Conservation (phyloP, 2,329 filamentous ascomycete genomes). For the Cladobotryum protrusum region DNA sequence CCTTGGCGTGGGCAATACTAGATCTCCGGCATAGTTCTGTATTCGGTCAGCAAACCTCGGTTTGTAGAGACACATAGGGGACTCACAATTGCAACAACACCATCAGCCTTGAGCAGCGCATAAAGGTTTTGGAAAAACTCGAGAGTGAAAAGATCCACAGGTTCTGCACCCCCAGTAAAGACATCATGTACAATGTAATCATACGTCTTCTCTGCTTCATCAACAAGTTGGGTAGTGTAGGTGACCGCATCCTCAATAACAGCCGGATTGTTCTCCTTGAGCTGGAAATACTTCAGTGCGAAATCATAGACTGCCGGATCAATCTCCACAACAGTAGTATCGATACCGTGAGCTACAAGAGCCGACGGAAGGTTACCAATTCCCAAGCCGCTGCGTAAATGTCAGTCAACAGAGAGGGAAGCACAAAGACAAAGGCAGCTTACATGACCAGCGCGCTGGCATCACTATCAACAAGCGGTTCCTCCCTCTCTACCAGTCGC, state of each 20-base stretch:
- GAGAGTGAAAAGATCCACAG: constrained; percentile 76
- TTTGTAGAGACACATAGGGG: not conserved
- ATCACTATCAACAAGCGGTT: constrained; percentile 51
- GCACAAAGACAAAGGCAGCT: constrained; percentile 27
- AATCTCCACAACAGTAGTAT: constrained; percentile 91
- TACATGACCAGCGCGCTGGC: constrained; percentile 82
- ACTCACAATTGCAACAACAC: constrained; percentile 80
- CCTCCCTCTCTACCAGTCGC: constrained; percentile 62
- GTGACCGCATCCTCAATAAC: constrained; percentile 74
- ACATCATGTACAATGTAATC: constrained; percentile 97
- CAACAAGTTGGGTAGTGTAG: constrained; percentile 50
- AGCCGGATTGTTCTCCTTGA: constrained; percentile 71
- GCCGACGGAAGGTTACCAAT: constrained; percentile 88
- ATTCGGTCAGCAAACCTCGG: constrained; percentile 13
- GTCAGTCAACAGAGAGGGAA: not conserved
- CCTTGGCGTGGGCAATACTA: constrained; percentile 67
- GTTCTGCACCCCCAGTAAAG: constrained; percentile 93
- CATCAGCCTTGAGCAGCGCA: constrained; percentile 66
- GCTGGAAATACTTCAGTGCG: constrained; percentile 73
- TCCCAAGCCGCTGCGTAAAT: constrained; percentile 63
- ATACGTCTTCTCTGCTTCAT: constrained; percentile 47
- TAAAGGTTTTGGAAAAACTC: constrained; percentile 72
- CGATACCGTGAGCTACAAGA: constrained; percentile 77
- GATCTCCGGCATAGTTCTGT: constrained; percentile 91
- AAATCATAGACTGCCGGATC: constrained; percentile 84